Conservation (phyloP, 108 stramenopile genomes). For the Conticribra weissflogii region DNA sequence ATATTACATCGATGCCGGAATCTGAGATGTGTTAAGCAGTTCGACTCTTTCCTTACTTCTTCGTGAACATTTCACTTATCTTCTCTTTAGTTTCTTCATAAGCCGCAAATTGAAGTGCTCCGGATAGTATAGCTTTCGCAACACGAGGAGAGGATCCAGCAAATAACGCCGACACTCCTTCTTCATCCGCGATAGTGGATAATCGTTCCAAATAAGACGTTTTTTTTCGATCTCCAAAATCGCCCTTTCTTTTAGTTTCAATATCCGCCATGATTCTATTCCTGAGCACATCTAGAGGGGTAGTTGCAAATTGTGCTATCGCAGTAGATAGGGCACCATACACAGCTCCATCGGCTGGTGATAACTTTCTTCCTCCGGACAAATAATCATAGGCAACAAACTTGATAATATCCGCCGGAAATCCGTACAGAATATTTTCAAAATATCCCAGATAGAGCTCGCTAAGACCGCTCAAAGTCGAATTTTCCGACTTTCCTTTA, state of each 20-base stretch:
- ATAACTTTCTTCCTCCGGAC: slow-evolving; percentile 49
- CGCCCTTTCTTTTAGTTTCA: slow-evolving; percentile 2
- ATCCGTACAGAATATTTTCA: slow-evolving; percentile 83
- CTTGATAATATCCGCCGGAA: slow-evolving; percentile 83
- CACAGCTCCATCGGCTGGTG: slow-evolving; percentile 65
- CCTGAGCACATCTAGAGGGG: slow-evolving; percentile 81
- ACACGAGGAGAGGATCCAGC: slow-evolving; percentile 73
- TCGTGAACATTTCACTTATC: slow-evolving; percentile 48
- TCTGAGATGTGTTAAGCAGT: too few relatives aligned
- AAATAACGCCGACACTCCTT: slow-evolving; percentile 72
- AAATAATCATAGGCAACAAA: slow-evolving; percentile 74
- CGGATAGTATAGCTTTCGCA: slow-evolving; percentile 80
- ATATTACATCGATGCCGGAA: too few relatives aligned
- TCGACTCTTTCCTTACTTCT: slow-evolving; percentile 27
- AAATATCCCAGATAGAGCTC: slow-evolving; percentile 76
- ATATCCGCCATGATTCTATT: slow-evolving; percentile 77
- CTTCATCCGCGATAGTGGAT: slow-evolving; percentile 53
- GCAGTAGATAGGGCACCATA: slow-evolving; percentile 77
- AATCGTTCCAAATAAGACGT: slow-evolving; percentile 56
- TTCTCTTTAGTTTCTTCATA: slow-evolving; percentile 88
- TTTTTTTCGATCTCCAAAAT: background rate
- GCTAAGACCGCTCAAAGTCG: slow-evolving; percentile 25
- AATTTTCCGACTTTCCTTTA: slow-evolving; percentile 6
- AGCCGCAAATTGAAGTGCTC: slow-evolving; percentile 87
- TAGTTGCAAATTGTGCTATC: slow-evolving; percentile 70